phyloP scores from a whole-genome alignment of 768 basidiomycete species.

The Amanita inopinata region DNA sequence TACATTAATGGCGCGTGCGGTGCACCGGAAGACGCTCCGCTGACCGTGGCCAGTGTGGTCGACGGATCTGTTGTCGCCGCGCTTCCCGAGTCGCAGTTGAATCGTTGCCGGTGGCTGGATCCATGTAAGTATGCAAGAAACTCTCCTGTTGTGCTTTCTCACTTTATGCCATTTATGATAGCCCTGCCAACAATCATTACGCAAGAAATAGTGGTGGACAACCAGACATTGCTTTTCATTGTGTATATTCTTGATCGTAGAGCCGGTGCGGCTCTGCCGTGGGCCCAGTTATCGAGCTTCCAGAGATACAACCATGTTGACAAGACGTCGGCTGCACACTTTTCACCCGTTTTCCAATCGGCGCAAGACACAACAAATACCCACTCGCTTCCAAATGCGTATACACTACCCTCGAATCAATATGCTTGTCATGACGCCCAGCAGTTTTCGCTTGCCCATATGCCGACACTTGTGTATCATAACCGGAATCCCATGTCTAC shows the following conservation, averaged over 20 bases:
- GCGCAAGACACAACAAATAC: not conserved
- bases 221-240: constrained; percentile 50
- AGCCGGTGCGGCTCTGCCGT: constrained; percentile 39
- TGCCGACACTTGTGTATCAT: constrained; percentile 26
- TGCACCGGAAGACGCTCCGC: constrained; percentile 40
- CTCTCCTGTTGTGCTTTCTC: constrained; percentile 10
- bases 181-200: constrained; percentile 47
- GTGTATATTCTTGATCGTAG: constrained; percentile 62
- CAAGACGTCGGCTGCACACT: constrained; percentile 15
- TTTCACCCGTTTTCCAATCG: not conserved
- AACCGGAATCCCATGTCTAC: constrained; percentile 16
- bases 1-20: constrained; percentile 41
- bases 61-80: constrained; percentile 42
- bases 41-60: constrained; percentile 39
- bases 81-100: constrained; percentile 60
- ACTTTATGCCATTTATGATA: constrained; percentile 23
- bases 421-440: constrained; percentile 21
- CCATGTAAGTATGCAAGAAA: constrained; percentile 34
- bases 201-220: constrained; percentile 64
- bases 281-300: constrained; percentile 50
- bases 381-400: not conserved
- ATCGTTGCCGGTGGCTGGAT: constrained; percentile 63
- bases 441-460: too few relatives aligned
- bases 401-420: not conserved
- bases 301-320: constrained; percentile 25